A percentile compares a stretch with the other conserved stretches of the same genome.
Conservation (phyloP, 2,329 filamentous ascomycete species). For the Fonsecaea monophora region DNA sequence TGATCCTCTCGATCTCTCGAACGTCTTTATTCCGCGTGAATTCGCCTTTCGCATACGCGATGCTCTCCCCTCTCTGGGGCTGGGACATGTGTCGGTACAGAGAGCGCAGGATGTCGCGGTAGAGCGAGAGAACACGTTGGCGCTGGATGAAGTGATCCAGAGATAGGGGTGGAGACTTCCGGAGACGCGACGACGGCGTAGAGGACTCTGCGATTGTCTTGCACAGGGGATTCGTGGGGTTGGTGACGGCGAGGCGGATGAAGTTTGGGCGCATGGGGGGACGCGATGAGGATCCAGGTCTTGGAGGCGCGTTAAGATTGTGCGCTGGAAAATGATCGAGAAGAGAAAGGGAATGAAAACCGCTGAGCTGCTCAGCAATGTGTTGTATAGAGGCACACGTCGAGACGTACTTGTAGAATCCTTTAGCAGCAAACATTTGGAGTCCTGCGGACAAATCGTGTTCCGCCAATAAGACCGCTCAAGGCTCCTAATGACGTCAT, state of each 20-base stretch:
- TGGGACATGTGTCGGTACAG: slow-evolving; percentile 45
- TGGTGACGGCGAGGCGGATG: not conserved
- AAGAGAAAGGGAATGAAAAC: not conserved
- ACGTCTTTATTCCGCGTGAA: slow-evolving; percentile 53
- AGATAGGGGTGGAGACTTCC: slow-evolving; percentile 29
- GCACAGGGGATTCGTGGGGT: not conserved
- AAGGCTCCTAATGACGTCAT: not conserved
- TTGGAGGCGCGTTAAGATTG: not conserved
- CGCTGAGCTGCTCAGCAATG: not conserved
- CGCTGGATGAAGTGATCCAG: slow-evolving; percentile 50
- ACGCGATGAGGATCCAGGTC: not conserved
- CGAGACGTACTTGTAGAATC: too few relatives aligned
- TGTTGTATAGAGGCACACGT: not conserved
- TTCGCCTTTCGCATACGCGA: slow-evolving; percentile 52
- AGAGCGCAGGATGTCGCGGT: slow-evolving; percentile 51
- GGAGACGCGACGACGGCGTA: slow-evolving; percentile 11
- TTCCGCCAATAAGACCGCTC: not conserved
- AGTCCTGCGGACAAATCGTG: not conserved
- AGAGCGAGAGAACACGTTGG: slow-evolving; percentile 52
- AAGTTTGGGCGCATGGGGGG: slow-evolving; percentile 6
- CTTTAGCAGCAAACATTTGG: not conserved
- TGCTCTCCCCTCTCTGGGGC: slow-evolving; percentile 47
- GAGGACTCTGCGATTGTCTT: not conserved
- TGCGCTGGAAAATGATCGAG: not conserved
- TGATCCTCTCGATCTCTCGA: slow-evolving; percentile 53